Evolutionary conservation across 108 stramenopile genomes (phyloP).

Genomic region (Cyclotella sp.): DNA sequence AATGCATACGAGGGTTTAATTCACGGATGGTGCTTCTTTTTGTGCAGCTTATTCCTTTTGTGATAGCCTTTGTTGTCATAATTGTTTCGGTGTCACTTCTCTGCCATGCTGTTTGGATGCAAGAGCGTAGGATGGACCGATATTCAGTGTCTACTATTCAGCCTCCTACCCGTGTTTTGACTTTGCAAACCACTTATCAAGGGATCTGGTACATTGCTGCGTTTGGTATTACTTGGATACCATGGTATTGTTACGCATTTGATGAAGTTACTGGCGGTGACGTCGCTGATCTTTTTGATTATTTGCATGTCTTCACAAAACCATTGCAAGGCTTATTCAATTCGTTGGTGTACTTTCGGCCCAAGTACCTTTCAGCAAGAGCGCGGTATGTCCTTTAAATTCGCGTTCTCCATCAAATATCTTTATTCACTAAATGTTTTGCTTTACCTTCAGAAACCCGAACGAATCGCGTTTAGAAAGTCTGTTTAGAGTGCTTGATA

Average conservation of each 20-base stretch:
- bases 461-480: conserved; percentile 1
- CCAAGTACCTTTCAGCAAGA: conserved; percentile 18
- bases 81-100: conserved; percentile 19
- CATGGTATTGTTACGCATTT: conserved; percentile 27
- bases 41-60: conserved; percentile 8
- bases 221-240: conserved; percentile 21
- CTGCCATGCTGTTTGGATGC: conserved; percentile 17
- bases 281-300: conserved; percentile 2
- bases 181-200: conserved; percentile 10
- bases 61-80: conserved; percentile 8
- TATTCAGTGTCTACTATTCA: conserved; percentile 2
- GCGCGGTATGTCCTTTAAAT: neutral
- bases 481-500: conserved; percentile 2
- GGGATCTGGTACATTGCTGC: conserved; percentile 28
- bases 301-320: conserved; percentile 15
- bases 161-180: conserved; percentile 2
- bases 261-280: neutral
- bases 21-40: conserved; percentile 10
- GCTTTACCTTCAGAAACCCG: neutral
- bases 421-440: neutral
- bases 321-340: conserved; percentile 28
- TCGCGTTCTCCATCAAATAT: neutral
- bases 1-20: conserved; percentile 17
- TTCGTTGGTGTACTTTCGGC: conserved; percentile 33
- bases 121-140: conserved; percentile 35